phyloP scores from a whole-genome alignment of 768 basidiomycete genomes.

The Dictyophora rubrovolvata region DNA sequence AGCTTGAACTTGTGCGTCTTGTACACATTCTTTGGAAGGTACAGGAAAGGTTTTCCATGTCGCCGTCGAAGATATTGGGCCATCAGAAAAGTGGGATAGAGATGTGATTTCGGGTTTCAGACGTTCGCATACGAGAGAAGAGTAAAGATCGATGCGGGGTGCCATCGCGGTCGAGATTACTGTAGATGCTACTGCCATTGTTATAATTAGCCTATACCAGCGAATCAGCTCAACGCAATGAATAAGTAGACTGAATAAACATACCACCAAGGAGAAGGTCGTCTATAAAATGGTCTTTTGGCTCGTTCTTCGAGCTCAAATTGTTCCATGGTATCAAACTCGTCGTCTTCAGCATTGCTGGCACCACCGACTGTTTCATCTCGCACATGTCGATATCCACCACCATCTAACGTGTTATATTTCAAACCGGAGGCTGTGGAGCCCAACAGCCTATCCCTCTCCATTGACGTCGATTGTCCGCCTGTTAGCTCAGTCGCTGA shows the following conservation, averaged over 20 bases:
- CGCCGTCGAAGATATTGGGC: background rate
- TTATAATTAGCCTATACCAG: slow-evolving; percentile 42
- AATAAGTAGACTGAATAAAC: background rate
- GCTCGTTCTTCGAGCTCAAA: slow-evolving; percentile 1
- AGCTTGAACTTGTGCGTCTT: slow-evolving; percentile 67
- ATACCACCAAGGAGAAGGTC: slow-evolving; percentile 66
- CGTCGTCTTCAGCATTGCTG: background rate
- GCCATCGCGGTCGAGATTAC: slow-evolving; percentile 51
- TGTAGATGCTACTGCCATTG: slow-evolving; percentile 44
- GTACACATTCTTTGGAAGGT: slow-evolving; percentile 35
- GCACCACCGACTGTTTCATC: background rate
- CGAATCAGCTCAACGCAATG: background rate
- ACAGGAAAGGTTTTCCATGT: background rate
- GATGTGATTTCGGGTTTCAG: slow-evolving; percentile 40
- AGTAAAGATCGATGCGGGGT: slow-evolving; percentile 65
- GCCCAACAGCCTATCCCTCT: no score
- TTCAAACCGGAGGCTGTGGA: no score
- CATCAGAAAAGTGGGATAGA: background rate
- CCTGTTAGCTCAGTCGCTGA: no score
- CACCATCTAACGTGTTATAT: no score
- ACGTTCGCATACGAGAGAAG: slow-evolving; percentile 58
- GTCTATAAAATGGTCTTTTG: slow-evolving; percentile 59
- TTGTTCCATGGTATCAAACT: background rate
- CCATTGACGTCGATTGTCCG: no score
- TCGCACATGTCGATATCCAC: background rate